phyloP scores from a whole-genome alignment of 805 yeast species.

The Candida dajiaensis region DNA sequence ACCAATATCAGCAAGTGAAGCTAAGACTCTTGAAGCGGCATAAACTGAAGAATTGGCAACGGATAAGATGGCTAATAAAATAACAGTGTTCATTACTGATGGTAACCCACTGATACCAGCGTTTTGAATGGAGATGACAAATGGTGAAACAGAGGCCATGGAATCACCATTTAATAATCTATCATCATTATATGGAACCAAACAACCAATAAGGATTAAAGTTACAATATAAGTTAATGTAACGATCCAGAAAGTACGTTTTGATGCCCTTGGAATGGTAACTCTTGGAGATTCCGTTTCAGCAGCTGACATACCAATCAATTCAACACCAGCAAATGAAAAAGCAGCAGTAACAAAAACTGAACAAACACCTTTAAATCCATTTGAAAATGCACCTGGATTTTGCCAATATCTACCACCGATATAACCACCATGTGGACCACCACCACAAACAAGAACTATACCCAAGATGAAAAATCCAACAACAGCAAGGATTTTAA shows the following conservation, averaged over 20 bases:
- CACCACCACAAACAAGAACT: slow-evolving; percentile 48
- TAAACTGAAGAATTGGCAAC: slow-evolving; percentile 72
- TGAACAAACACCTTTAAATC: slow-evolving; percentile 62
- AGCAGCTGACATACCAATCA: slow-evolving; percentile 71
- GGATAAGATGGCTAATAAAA: slow-evolving; percentile 59
- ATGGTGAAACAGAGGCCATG: slow-evolving; percentile 69
- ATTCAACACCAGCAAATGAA: slow-evolving; percentile 68
- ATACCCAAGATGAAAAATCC: slow-evolving; percentile 44
- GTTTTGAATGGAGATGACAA: slow-evolving; percentile 61
- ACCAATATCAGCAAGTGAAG: slow-evolving; percentile 58
- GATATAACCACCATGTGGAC: slow-evolving; percentile 40
- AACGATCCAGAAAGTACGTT: slow-evolving; percentile 79
- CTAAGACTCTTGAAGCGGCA: slow-evolving; percentile 61
- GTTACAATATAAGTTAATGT: slow-evolving; percentile 58
- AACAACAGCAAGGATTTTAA: slow-evolving; percentile 41
- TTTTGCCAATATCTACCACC: slow-evolving; percentile 47
- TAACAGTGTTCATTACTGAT: slow-evolving; percentile 61
- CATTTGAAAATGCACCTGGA: slow-evolving; percentile 48
- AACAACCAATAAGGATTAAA: slow-evolving; percentile 51
- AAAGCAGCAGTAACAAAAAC: slow-evolving; percentile 76
- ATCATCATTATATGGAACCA: slow-evolving; percentile 60
- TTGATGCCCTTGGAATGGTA: slow-evolving; percentile 66
- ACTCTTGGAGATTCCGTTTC: slow-evolving; percentile 65
- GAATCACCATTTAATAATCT: slow-evolving; percentile 44
- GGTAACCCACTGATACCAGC: slow-evolving; percentile 65